Evolutionary conservation across 768 basidiomycete species (phyloP).

Genomic region (Russula earlei): DNA sequence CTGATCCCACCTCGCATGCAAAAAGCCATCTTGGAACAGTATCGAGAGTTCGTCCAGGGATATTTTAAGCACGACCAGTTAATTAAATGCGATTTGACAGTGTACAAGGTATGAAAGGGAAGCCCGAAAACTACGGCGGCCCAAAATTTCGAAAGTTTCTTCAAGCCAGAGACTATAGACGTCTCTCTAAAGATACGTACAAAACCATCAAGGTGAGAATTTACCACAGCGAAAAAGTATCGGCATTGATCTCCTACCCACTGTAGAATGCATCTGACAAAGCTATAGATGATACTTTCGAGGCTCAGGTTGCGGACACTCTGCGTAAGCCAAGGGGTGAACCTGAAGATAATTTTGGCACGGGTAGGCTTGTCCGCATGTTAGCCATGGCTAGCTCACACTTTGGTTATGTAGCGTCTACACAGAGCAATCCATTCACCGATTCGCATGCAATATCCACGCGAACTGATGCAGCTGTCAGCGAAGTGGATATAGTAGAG

Average conservation of each 20-base stretch:
- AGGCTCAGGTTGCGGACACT: too few relatives aligned
- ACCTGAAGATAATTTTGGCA: neutral
- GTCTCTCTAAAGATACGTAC: neutral
- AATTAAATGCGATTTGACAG: neutral
- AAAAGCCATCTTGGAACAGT: accelerated
- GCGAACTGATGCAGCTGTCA: neutral
- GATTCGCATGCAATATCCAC: neutral
- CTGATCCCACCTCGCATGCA: neutral
- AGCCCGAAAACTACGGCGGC: neutral
- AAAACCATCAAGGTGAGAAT: neutral
- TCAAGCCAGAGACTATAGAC: neutral
- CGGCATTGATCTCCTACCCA: neutral
- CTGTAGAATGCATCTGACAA: neutral
- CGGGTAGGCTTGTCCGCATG: neutral
- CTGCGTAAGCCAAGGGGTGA: too few relatives aligned
- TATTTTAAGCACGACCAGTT: neutral
- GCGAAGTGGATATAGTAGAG: neutral
- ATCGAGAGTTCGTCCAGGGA: accelerated
- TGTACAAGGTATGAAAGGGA: accelerated
- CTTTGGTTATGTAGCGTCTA: too few relatives aligned
- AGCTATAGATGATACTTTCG: neutral
- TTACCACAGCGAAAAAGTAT: too few relatives aligned
- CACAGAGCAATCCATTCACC: neutral
- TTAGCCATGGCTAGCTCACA: neutral
- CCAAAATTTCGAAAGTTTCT: neutral